Evolutionary conservation across 2,329 filamentous ascomycete species (phyloP), one percentile per base, ranked within the genome.

Genomic region (Didymella keratinophila): DNA sequence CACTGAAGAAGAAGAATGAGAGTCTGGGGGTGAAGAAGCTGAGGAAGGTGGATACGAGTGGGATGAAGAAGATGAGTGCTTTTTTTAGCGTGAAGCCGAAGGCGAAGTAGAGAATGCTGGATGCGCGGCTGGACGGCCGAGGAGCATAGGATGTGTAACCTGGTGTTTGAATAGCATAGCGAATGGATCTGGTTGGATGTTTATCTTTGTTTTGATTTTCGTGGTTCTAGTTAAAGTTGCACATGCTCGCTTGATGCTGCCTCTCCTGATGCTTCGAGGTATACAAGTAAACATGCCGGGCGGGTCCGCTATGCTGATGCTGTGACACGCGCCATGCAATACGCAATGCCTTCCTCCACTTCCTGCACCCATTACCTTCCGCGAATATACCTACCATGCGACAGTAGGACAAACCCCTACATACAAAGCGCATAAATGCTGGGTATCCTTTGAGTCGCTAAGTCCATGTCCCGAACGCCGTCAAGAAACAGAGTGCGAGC

Each of bases 41-140:
- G 71, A 90, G 90, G 75, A 99, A 98, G 80, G 94, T 93, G 46
- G 91, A 98, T 78, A 93, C 90, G 0, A 86, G 80, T 21, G 95
- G 95, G 1, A 99, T 99, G 95, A 95, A 91, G 84, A 99, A 98
- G 82, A 86, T 99, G 85, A 97, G 91, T 73, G 86, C 89, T 61
- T 99, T 99, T 79, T 99, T 99, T 77, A 87, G 87, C 60, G 96
- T 94, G 79, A 80, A 79, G 52, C 62, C 69, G 9, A 78, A 77
- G 66, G 70, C 66, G 59, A 39, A 48, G 39, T 61, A 57, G 20
- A 37, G 4, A 3, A 25, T 25, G n/a, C n/a, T n/a, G n/a, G n/a
- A n/a, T n/a, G n/a, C n/a, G n/a, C n/a, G n/a, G n/a, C n/a, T n/a
- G n/a, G n/a, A n/a, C n/a, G n/a, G n/a, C n/a, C n/a, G n/a, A n/a